Evolutionary conservation across 2,329 filamentous ascomycete species (phyloP).

Genomic region (Dendrostoma leiphaemia): DNA sequence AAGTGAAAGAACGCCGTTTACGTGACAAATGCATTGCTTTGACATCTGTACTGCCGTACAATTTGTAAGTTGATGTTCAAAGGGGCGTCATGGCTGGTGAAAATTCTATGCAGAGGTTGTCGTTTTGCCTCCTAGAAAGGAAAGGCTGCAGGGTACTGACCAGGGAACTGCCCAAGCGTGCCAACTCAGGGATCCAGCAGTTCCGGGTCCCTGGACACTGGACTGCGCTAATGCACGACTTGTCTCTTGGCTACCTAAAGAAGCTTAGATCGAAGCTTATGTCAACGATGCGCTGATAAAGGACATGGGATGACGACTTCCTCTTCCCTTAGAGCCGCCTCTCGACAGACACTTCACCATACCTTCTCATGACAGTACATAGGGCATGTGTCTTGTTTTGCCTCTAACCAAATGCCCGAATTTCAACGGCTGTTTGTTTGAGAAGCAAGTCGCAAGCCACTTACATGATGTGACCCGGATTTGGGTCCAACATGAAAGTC

Average conservation of each 20-base stretch:
- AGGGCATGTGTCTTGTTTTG: too few relatives aligned
- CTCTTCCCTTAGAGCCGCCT: too few relatives aligned
- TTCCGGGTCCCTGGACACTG: too few relatives aligned
- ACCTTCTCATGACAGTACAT: too few relatives aligned
- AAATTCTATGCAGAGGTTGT: slow-evolving; percentile 4
- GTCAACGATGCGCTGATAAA: slow-evolving; percentile 9
- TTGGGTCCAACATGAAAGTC: too few relatives aligned
- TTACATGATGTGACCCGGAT: too few relatives aligned
- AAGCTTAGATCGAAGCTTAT: slow-evolving; percentile 12
- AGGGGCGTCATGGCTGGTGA: not conserved
- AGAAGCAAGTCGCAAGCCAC: too few relatives aligned
- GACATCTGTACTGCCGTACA: too few relatives aligned
- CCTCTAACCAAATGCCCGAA: too few relatives aligned
- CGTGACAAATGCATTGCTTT: not conserved
- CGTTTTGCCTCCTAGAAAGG: slow-evolving; percentile 9
- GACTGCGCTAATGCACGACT: slow-evolving; percentile 20
- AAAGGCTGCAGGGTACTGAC: not conserved
- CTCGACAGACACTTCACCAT: too few relatives aligned
- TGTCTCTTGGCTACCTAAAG: slow-evolving; percentile 26
- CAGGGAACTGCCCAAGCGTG: too few relatives aligned
- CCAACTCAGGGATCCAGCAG: not conserved
- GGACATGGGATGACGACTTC: not conserved
- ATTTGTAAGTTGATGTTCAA: not conserved
- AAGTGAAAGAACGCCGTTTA: not conserved
- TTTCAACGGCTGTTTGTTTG: not conserved